Percentiles rank a stretch among this genome's conserved stretches.
These are phyloP conservation scores for Lachnellula arida DNA, from an alignment of 2,329 filamentous ascomycete species.

Conservation along the genomic window DNA sequence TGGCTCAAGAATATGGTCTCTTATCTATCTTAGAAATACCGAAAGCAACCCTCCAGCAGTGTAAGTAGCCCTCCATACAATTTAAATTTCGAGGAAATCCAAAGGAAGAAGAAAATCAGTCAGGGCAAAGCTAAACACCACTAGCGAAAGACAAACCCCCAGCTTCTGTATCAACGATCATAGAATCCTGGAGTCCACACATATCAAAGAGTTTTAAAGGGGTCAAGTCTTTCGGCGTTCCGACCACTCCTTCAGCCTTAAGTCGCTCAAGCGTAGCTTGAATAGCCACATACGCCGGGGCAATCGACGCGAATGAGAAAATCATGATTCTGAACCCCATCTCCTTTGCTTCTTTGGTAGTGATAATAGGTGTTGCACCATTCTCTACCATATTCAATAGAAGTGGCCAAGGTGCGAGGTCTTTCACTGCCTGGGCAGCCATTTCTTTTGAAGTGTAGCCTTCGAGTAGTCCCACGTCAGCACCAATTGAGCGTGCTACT, in stretches of 20 bases:
- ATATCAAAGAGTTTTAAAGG: slow-evolving; percentile 47
- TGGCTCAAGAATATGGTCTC: too few species aligned
- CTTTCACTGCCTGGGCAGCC: slow-evolving; percentile 40
- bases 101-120: too few species aligned
- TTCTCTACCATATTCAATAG: slow-evolving; percentile 55
- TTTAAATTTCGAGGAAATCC: too few species aligned
- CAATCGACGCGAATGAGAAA: slow-evolving; percentile 47
- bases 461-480: slow-evolving; percentile 57
- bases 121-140: slow-evolving; percentile 10
- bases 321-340: slow-evolving; percentile 58
- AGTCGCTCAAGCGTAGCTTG: slow-evolving; percentile 35
- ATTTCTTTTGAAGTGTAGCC: slow-evolving; percentile 49
- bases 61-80: too few species aligned
- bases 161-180: slow-evolving; percentile 41
- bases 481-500: slow-evolving; percentile 48
- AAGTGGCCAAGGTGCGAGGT: slow-evolving; percentile 46
- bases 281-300: slow-evolving; percentile 42
- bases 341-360: slow-evolving; percentile 46
- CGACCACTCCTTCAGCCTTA: slow-evolving; percentile 35
- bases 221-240: slow-evolving; percentile 40
- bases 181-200: slow-evolving; percentile 46
- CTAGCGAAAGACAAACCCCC: slow-evolving; percentile 13
- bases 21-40: too few species aligned
- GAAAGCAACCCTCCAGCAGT: too few species aligned
- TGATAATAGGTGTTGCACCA: slow-evolving; percentile 50